Percentiles rank a stretch among this genome's conserved stretches.
Evolutionary conservation across 257 asterid species (phyloP).

Genomic region (Salvia splendens): DNA sequence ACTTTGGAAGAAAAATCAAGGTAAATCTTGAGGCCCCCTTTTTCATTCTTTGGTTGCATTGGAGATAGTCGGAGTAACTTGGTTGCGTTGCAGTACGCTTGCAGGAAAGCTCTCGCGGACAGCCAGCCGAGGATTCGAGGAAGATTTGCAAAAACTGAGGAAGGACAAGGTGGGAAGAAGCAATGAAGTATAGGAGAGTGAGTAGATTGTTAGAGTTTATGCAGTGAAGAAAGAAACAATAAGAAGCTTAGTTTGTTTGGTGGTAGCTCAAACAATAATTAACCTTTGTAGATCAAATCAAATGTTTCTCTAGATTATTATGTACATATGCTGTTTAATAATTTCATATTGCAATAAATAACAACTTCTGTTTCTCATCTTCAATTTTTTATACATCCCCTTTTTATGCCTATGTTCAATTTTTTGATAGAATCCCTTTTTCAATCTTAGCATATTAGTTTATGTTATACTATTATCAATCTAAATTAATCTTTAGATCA

Average conservation of each 20-base stretch:
- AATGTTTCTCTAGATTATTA: constrained; percentile 30
- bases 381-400: neutral
- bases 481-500: too few species aligned
- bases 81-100: constrained; percentile 59
- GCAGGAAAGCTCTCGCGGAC: constrained; percentile 97
- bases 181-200: constrained; percentile 21
- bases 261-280: constrained; percentile 30
- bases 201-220: constrained; percentile 20
- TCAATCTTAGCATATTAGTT: too few species aligned
- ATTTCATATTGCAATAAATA: constrained; percentile 27
- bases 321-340: constrained; percentile 32
- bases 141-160: constrained; percentile 85
- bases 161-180: constrained; percentile 48
- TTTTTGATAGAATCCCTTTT: too few species aligned
- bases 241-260: constrained; percentile 39
- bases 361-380: constrained; percentile 23
- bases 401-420: too few species aligned
- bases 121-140: constrained; percentile 96
- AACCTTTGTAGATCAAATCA: constrained; percentile 32
- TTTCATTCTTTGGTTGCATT: neutral
- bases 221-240: constrained; percentile 24
- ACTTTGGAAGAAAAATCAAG: constrained; percentile 90
- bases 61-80: neutral
- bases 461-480: too few species aligned
- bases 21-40: constrained; percentile 31